These are phyloP conservation scores for Aschersonia sp. DNA, from an alignment of 2,329 filamentous ascomycete genomes.

Conservation along the genomic window DNA sequence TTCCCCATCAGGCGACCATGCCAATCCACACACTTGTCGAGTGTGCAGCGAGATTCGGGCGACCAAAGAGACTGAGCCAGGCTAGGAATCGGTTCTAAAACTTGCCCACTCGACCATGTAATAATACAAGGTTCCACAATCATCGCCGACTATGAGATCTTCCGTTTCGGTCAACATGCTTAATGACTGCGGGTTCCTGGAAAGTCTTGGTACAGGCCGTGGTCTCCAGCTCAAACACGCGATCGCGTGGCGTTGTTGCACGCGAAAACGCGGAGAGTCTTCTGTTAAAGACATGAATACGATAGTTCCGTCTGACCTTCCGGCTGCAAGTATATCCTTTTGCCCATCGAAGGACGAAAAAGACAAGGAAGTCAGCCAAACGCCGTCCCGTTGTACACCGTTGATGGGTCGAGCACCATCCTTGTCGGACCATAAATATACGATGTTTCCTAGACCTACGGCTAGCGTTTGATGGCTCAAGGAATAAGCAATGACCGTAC, in stretches of 20 bases:
- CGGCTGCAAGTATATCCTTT: conserved; percentile 72
- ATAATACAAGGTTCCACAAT: conserved; percentile 69
- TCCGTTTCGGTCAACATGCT: conserved; percentile 51
- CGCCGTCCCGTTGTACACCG: conserved; percentile 10
- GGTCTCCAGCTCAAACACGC: conserved; percentile 77
- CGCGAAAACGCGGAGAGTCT: conserved; percentile 55
- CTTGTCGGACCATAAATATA: conserved; percentile 83
- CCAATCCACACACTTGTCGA: conserved; percentile 87
- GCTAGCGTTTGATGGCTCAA: conserved; percentile 60
- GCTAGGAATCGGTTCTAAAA: conserved; percentile 52
- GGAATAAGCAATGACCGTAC: conserved; percentile 79
- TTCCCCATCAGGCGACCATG: conserved; percentile 66
- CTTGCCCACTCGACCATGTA: conserved; percentile 85
- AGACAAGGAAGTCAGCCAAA: conserved; percentile 69
- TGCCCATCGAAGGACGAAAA: conserved; percentile 72
- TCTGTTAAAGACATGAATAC: conserved; percentile 68
- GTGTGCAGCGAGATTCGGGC: conserved; percentile 65
- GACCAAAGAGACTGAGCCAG: conserved; percentile 63
- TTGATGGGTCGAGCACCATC: conserved; percentile 42
- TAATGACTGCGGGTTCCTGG: conserved; percentile 30
- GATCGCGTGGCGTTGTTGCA: conserved; percentile 56
- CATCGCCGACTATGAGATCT: conserved; percentile 77
- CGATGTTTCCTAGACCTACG: conserved; percentile 62
- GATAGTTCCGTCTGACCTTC: conserved; percentile 63
- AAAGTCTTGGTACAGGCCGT: conserved; percentile 35